Evolutionary conservation across 352 stramenopile genomes (phyloP).

Genomic region (Aphanomyces stellatus): DNA sequence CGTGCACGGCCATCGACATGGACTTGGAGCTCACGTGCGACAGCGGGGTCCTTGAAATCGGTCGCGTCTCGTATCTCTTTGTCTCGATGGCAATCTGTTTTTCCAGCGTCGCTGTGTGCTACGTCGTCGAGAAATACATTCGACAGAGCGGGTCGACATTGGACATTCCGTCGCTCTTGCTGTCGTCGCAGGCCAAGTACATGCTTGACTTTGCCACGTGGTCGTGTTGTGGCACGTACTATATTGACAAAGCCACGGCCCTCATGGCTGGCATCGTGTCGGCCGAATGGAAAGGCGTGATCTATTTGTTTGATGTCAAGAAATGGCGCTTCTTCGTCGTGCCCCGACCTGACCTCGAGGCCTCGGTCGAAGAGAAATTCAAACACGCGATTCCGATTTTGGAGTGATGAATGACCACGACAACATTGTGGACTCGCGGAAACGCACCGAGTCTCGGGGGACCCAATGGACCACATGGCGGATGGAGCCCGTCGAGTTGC

Average conservation of each 20-base stretch:
- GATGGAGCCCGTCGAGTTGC: too few relatives aligned
- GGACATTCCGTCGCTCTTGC: constrained; percentile 10
- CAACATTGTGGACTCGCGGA: too few relatives aligned
- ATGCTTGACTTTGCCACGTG: constrained; percentile 6
- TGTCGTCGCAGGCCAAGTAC: constrained; percentile 18
- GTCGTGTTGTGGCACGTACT: neutral
- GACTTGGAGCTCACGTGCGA: constrained; percentile 1
- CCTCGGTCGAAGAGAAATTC: neutral
- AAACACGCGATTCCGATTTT: constrained; percentile 8
- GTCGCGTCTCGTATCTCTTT: neutral
- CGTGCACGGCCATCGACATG: constrained; percentile 15
- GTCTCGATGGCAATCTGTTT: neutral
- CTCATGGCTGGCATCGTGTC: constrained; percentile 17
- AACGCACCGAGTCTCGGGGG: too few relatives aligned
- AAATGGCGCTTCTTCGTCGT: constrained; percentile 15
- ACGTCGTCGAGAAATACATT: neutral
- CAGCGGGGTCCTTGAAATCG: constrained; percentile 16
- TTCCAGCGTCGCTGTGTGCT: neutral
- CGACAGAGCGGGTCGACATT: neutral
- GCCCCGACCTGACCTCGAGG: neutral
- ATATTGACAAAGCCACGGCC: constrained; percentile 5
- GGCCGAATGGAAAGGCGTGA: neutral
- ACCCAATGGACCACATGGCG: too few relatives aligned
- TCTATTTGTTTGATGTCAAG: constrained; percentile 20
- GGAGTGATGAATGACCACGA: too few relatives aligned